These are phyloP conservation scores for Candolleomyces efflorescens DNA, from an alignment of 768 basidiomycete genomes.

Conservation along the genomic window DNA sequence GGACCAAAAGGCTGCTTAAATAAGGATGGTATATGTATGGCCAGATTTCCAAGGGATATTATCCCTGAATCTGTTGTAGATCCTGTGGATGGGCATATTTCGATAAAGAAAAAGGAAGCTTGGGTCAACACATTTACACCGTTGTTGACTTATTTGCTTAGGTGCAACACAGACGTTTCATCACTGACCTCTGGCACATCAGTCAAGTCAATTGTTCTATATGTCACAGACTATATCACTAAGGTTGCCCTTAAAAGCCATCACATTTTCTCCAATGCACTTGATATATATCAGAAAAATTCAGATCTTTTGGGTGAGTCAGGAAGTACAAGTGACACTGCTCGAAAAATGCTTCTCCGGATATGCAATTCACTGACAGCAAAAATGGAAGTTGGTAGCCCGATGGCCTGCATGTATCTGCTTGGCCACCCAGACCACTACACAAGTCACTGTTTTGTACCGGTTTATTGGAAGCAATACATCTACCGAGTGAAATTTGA, in stretches of 20 bases:
- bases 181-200: conserved; percentile 35
- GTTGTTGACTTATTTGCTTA: conserved; percentile 26
- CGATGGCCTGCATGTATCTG: conserved; percentile 22
- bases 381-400: conserved; percentile 23
- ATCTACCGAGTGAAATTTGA: not conserved
- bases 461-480: conserved; percentile 21
- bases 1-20: conserved; percentile 11
- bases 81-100: conserved; percentile 20
- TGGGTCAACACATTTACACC: conserved; percentile 32
- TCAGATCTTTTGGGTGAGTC: conserved; percentile 10
- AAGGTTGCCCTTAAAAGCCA: conserved; percentile 36
- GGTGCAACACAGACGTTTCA: conserved; percentile 36
- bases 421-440: conserved; percentile 26
- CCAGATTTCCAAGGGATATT: conserved; percentile 28
- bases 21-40: conserved; percentile 26
- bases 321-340: not conserved
- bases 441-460: conserved; percentile 20
- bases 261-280: conserved; percentile 30
- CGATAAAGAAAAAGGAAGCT: conserved; percentile 28
- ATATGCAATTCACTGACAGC: conserved; percentile 23
- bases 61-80: conserved; percentile 19
- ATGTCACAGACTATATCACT: conserved; percentile 41
- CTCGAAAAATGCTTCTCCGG: conserved; percentile 6
- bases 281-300: conserved; percentile 21
- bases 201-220: conserved; percentile 32